Evolutionary conservation across 2,329 filamentous ascomycete species (phyloP), one percentile per base, ranked within the genome.

Genomic region (Pseudogymnoascus sp.): DNA sequence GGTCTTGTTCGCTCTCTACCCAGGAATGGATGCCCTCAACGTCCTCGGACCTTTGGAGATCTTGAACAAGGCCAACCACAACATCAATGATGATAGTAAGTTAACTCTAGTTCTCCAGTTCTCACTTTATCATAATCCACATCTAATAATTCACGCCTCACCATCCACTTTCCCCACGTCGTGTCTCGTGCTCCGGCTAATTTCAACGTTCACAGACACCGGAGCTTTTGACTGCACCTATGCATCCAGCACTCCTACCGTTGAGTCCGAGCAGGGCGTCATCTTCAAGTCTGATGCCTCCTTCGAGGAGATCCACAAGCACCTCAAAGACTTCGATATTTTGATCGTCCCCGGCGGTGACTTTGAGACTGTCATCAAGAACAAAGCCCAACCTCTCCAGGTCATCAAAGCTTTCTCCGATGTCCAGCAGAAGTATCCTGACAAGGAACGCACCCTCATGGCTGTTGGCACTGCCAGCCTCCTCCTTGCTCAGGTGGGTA

Each of bases 381-480:
- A 81, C 71, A 88, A 89, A 72, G 75, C 79, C 61, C 84, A 91
- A 74, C 89, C 88, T 23, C 80, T 92, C 65, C 77, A 80, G 66
- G 79, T 93, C 73, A 90, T 94, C 79, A 82, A 83, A 69, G 86
- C 87, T 71, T 94, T 88, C 76, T 83, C 88, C 66, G 88, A 92
- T 72, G 80, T 93, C 63, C 90, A 94, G 78, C 86, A 90, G 80
- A 85, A 84, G 70, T 89, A 92, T 69, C 88, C 90, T 11, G 81
- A 80, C 71, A 88, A 88, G 70, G 91, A 95, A 80, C 89, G 91
- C 69, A 92, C 90, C 59, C 79, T 94, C 70, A 78, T 94, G 68
- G 90, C 89, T 68, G 80, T 95, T 74, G 92, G 89, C 79, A 91
- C 89, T 55, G 91, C 90, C 66, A 83, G 88, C 45, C 83, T 93